Evolutionary conservation across 495 filamentous ascomycete genomes (phyloP).

Genomic region (Penicillium tannophilum): DNA sequence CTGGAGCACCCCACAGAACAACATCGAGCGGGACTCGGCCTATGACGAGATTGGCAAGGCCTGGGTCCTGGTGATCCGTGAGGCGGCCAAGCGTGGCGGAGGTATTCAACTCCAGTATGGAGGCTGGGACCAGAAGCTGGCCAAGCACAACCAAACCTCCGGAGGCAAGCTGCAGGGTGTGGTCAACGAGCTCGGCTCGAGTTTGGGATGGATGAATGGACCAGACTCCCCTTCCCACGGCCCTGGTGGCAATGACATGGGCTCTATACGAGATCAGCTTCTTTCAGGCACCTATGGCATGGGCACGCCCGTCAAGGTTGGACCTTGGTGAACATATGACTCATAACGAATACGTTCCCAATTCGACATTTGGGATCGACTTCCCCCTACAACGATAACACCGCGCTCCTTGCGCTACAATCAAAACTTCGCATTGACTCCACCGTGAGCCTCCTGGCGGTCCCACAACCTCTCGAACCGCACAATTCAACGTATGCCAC

Average conservation of each 20-base stretch:
- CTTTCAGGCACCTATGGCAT: slow-evolving; percentile 77
- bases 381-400: slow-evolving; percentile 9
- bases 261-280: slow-evolving; percentile 77
- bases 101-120: slow-evolving; percentile 90
- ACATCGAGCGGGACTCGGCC: slow-evolving; percentile 87
- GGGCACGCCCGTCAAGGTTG: slow-evolving; percentile 68
- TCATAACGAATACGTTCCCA: neutral
- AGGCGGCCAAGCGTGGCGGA: slow-evolving; percentile 87
- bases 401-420: slow-evolving; percentile 8
- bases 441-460: slow-evolving; percentile 21
- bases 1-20: slow-evolving; percentile 83
- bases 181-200: slow-evolving; percentile 70
- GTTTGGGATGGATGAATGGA: slow-evolving; percentile 75
- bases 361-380: slow-evolving; percentile 6
- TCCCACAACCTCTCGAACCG: slow-evolving; percentile 31
- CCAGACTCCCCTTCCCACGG: slow-evolving; percentile 48
- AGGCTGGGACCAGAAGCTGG: slow-evolving; percentile 87
- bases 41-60: slow-evolving; percentile 95
- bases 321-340: slow-evolving; percentile 59
- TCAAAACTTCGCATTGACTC: slow-evolving; percentile 18
- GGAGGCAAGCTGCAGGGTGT: slow-evolving; percentile 82
- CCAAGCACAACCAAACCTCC: slow-evolving; percentile 85
- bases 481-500: slow-evolving; percentile 44
- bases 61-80: slow-evolving; percentile 89
- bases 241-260: slow-evolving; percentile 50